A percentile compares a stretch with the other conserved stretches of the same genome.
phyloP scores from a whole-genome alignment of 1,284 basidiomycete species.

The Moesziomyces sp. region DNA sequence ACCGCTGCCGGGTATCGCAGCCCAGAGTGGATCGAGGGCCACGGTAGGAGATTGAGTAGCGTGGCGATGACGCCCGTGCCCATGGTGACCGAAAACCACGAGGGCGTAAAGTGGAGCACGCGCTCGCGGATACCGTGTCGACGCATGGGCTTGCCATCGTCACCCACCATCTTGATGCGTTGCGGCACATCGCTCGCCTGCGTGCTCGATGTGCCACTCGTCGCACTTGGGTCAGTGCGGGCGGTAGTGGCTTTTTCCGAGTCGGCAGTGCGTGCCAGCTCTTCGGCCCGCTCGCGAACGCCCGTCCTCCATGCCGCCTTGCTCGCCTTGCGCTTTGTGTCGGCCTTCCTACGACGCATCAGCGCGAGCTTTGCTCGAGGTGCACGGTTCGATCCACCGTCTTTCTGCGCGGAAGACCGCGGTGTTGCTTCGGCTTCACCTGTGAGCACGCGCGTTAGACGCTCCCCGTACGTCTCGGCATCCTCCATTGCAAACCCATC shows the following conservation, averaged over 20 bases:
- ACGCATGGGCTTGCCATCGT: conserved; percentile 45
- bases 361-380: conserved; percentile 1
- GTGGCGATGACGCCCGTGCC: conserved; percentile 56
- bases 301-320: conserved; percentile 3
- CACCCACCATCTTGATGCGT: conserved; percentile 35
- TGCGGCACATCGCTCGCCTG: conserved; percentile 7
- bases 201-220: not conserved
- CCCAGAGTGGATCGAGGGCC: conserved; percentile 37
- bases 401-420: not conserved
- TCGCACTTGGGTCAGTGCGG: not conserved
- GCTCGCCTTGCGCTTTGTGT: not conserved
- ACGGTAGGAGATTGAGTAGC: conserved; percentile 48
- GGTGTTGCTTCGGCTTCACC: conserved; percentile 14
- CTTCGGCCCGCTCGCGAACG: conserved; percentile 28
- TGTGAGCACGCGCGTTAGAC: conserved; percentile 31
- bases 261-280: conserved; percentile 33
- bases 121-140: conserved; percentile 42
- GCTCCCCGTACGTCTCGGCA: conserved; percentile 32
- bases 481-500: conserved; percentile 11
- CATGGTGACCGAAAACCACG: conserved; percentile 59
- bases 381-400: conserved; percentile 1
- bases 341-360: not conserved
- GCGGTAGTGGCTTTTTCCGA: conserved; percentile 30
- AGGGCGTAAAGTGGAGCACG: conserved; percentile 54
- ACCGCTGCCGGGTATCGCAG: conserved; percentile 34